Evolutionary conservation across 345 rosid genomes (phyloP).

Genomic region (Citrus inodora): DNA sequence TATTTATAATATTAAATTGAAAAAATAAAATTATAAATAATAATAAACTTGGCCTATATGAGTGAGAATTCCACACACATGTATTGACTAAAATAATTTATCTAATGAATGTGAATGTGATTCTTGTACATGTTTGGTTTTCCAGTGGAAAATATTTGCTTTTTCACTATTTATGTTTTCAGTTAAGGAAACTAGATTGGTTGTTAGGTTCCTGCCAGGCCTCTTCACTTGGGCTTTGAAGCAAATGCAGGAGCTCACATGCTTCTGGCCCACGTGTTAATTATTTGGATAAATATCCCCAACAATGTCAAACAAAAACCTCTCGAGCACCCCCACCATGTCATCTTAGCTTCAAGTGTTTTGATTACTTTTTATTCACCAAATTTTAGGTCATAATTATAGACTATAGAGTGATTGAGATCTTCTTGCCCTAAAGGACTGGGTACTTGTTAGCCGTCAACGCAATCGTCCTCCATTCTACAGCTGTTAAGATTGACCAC

Average conservation of each 20-base stretch:
- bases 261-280: not conserved
- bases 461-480: not conserved
- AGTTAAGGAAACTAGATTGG: not conserved
- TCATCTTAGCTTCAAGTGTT: not conserved
- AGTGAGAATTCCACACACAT: no score
- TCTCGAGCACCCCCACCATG: not conserved
- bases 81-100: no score
- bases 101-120: no score
- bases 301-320: not conserved
- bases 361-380: no score
- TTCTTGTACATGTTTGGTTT: not conserved
- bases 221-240: not conserved
- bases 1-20: no score
- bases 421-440: not conserved
- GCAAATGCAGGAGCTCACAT: not conserved
- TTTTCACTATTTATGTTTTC: not conserved
- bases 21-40: no score
- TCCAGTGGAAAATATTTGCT: not conserved
- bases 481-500: constrained; percentile 20
- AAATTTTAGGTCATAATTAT: not conserved
- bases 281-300: not conserved
- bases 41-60: no score
- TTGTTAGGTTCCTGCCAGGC: not conserved
- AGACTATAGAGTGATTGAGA: not conserved
- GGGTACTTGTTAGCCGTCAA: constrained; percentile 1